Percentiles rank a stretch among this genome's conserved stretches.
Conservation (phyloP, 805 yeast genomes). For the Yarrowia bubula region DNA sequence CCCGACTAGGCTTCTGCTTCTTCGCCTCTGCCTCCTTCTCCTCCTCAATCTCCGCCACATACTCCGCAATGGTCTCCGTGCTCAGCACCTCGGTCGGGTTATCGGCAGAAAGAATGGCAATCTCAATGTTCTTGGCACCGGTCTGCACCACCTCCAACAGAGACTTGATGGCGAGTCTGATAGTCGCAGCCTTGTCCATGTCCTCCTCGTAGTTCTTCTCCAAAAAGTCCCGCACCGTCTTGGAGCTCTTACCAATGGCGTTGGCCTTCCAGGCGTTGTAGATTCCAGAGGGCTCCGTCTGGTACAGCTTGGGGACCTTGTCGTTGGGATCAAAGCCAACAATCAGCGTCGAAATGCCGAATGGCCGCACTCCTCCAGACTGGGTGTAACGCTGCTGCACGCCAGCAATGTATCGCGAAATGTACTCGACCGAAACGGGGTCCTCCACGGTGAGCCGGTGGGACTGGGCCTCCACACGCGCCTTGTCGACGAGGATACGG, state of each 20-base stretch:
- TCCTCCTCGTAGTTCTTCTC: constrained; percentile 76
- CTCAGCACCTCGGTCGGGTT: constrained; percentile 55
- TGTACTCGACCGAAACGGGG: constrained; percentile 84
- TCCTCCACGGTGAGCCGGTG: constrained; percentile 93
- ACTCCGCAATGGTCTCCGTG: constrained; percentile 67
- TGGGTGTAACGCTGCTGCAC: constrained; percentile 96
- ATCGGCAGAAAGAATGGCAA: constrained; percentile 78
- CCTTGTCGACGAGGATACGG: constrained; percentile 87
- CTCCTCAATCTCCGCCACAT: constrained; percentile 79
- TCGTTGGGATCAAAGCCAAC: constrained; percentile 94
- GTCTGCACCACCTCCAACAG: constrained; percentile 96
- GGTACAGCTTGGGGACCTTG: constrained; percentile 74
- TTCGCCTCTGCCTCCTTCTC: constrained; percentile 77
- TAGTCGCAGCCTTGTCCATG: constrained; percentile 65
- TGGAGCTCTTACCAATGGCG: constrained; percentile 91
- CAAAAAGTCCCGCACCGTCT: constrained; percentile 91
- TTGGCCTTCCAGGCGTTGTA: constrained; percentile 98
- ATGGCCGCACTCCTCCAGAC: constrained; percentile 97
- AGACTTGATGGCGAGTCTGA: constrained; percentile 79
- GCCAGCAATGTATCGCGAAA: constrained; percentile 95
- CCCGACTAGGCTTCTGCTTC: constrained; percentile 39
- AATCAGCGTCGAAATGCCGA: constrained; percentile 91
- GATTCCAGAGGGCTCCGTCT: constrained; percentile 97
- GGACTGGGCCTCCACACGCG: constrained; percentile 94
- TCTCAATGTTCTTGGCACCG: constrained; percentile 94